These are phyloP conservation scores for Populus euphratica DNA, from an alignment of 345 rosid species.

Conservation along the genomic window DNA sequence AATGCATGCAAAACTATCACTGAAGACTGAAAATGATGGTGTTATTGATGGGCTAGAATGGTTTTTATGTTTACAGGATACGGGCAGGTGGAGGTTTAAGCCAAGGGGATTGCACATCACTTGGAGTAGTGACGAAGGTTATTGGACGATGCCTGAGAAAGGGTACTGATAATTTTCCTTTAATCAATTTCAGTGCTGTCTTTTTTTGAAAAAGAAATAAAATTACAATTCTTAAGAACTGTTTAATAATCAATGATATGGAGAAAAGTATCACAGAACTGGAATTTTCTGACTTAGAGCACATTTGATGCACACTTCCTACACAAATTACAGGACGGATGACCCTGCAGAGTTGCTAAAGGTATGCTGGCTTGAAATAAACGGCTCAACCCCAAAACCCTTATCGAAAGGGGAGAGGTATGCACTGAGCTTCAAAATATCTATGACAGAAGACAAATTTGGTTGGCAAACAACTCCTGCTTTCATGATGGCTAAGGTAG, in stretches of 20 bases:
- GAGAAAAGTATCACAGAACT: not conserved
- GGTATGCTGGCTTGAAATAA: constrained; percentile 60
- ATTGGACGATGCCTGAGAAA: not conserved
- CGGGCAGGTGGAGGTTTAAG: not conserved
- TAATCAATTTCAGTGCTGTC: not conserved
- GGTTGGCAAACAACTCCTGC: constrained; percentile 51
- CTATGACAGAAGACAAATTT: constrained; percentile 27
- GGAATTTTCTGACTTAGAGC: not conserved
- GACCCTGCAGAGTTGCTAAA: constrained; percentile 33
- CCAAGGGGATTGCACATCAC: not conserved
- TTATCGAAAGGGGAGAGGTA: constrained; percentile 13
- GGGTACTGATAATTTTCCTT: not conserved
- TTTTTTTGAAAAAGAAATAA: too few species aligned
- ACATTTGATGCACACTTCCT: not conserved
- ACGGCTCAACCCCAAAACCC: not conserved
- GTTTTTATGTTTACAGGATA: not conserved
- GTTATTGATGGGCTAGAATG: not conserved
- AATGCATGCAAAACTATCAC: not conserved
- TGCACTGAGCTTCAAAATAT: constrained; percentile 34
- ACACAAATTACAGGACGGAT: not conserved
- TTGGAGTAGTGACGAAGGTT: not conserved
- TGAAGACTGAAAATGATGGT: not conserved
- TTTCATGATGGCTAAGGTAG: constrained; percentile 56
- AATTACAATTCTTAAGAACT: too few species aligned
- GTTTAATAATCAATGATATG: not conserved